Evolutionary conservation across 2,329 filamentous ascomycete species (phyloP), one percentile per base, ranked within the genome.

Genomic region (Lecanicillium sp.): DNA sequence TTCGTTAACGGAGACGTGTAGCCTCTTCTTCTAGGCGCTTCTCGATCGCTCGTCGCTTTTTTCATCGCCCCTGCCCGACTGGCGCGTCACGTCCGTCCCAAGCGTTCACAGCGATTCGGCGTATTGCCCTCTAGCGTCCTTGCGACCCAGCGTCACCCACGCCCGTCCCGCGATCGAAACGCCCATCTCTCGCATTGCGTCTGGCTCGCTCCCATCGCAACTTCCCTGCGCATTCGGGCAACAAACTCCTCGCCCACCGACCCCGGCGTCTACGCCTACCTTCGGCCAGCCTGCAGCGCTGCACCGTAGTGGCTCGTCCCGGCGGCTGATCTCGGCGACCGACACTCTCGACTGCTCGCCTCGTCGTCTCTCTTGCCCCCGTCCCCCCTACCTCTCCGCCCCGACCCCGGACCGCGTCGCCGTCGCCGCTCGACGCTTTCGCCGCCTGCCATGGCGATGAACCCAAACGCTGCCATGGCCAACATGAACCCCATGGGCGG

Each of bases 401-500:
- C 41, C 28, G 27, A 19, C 33, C 27, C 17, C 32, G 38, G 35
- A 30, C 20, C 17, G 6, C 10, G 29, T 35, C 22, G 18, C 29
- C 30, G 35, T 30, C 39, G 38, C 33, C 33, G 17, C 27, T 25
- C 22, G 22, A 25, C 22, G 22, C 36, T 29, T 17, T 39, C 25
- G 5, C 31, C 28, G 34, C 37, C 18, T 29, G 48, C 42, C 44
- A 56, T 53, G 51, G 52, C 57, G 52, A 77, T 78, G 73, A 81
- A 76, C 68, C 68, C 61, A 59, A 81, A 76, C 66, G 57, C 65
- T 31, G 62, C 75, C 55, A 84, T 87, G 79, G 73, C 72, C 55
- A 74, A 69, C 56, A 85, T 87, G 77, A 77, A 72, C 56, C 69
- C 74, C 58, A 79, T 82, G 74, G 80, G 78, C 44, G 79, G 75